Conservation (phyloP, 805 yeast species). For the Vanderwaltozyma polyspora region DNA sequence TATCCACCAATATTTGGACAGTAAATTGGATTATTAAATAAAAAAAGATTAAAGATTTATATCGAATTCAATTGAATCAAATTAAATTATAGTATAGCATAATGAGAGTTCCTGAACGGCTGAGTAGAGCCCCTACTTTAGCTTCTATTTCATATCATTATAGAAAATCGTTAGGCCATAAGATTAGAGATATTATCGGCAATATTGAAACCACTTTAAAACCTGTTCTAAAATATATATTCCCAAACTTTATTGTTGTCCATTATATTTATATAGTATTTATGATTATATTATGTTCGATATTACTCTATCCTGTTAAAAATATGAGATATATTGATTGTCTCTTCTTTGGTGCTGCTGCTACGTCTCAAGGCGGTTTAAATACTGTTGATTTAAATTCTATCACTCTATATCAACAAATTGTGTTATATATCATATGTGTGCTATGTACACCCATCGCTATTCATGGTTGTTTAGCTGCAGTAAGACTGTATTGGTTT, state of each 20-base stretch:
- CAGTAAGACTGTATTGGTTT: conserved; percentile 77
- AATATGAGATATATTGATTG: conserved; percentile 63
- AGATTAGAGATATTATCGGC: conserved; percentile 27
- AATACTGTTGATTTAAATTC: conserved; percentile 61
- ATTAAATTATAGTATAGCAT: too few species aligned
- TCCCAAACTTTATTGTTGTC: conserved; percentile 40
- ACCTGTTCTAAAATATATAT: conserved; percentile 26
- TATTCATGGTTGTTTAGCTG: conserved; percentile 67
- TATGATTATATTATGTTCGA: conserved; percentile 53
- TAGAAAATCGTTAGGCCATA: conserved; percentile 29
- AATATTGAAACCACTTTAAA: conserved; percentile 16
- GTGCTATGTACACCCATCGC: conserved; percentile 74
- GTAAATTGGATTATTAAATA: too few species aligned
- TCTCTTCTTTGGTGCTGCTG: conserved; percentile 60
- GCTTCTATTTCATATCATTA: conserved; percentile 13
- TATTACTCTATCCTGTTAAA: conserved; percentile 60
- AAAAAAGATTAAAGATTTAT: too few species aligned
- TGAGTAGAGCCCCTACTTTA: conserved; percentile 6
- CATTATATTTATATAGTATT: conserved; percentile 60
- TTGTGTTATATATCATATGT: conserved; percentile 49
- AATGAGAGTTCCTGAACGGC: too few species aligned
- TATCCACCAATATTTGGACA: too few species aligned
- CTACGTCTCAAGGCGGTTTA: conserved; percentile 83
- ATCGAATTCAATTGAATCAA: too few species aligned
- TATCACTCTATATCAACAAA: conserved; percentile 65